These are phyloP conservation scores for Magnolia sinica DNA, from an alignment of 164 flowering plant genomes.

Conservation along the genomic window DNA sequence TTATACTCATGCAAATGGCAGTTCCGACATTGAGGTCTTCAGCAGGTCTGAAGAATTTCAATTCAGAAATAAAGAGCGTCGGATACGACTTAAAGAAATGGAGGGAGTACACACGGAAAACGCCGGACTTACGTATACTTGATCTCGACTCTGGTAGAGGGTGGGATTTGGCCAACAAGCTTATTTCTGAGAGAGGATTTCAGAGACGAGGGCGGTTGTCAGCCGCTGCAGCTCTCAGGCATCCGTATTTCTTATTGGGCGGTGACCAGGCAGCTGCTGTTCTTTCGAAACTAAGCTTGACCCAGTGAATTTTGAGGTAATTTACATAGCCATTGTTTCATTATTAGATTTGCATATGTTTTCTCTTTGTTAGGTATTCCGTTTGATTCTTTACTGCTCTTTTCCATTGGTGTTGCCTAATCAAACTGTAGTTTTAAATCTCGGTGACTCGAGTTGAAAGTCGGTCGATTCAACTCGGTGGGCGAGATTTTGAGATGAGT, in stretches of 20 bases:
- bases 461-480: neutral
- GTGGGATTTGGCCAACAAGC: conserved; percentile 86
- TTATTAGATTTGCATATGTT: neutral
- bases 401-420: neutral
- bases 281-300: conserved; percentile 75
- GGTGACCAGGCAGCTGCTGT: conserved; percentile 92
- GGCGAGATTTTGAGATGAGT: neutral
- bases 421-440: neutral
- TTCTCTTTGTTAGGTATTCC: neutral
- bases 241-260: conserved; percentile 94
- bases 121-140: conserved; percentile 67
- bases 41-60: conserved; percentile 82
- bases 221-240: conserved; percentile 89
- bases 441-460: neutral
- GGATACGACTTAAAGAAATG: conserved; percentile 77
- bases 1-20: conserved; percentile 92
- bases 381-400: too few relatives aligned
- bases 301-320: conserved; percentile 22
- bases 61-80: conserved; percentile 53
- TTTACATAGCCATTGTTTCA: conserved; percentile 17
- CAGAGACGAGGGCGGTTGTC: conserved; percentile 84
- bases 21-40: conserved; percentile 72
- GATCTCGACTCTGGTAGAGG: conserved; percentile 83
- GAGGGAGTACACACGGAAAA: conserved; percentile 69
- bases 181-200: conserved; percentile 75